Evolutionary conservation across 2,329 filamentous ascomycete species (phyloP).

Genomic region (Diaporthe eres): DNA sequence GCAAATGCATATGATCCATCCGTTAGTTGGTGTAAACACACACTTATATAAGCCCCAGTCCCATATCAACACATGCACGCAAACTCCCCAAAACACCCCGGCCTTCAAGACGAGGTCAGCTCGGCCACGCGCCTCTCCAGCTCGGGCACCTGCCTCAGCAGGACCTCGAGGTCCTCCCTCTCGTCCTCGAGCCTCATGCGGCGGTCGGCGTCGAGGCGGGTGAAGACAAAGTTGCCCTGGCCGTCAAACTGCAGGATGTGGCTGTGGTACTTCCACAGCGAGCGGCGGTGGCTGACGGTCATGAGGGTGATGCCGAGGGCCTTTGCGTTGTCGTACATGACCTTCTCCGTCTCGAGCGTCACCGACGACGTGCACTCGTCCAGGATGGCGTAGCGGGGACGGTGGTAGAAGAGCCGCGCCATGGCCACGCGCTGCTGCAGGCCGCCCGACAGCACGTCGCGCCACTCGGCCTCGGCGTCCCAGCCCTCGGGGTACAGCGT

Average conservation of each 20-base stretch:
- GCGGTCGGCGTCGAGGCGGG: slow-evolving; percentile 87
- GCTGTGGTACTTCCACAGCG: slow-evolving; percentile 96
- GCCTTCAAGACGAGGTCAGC: slow-evolving; percentile 66
- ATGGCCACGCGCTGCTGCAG: slow-evolving; percentile 97
- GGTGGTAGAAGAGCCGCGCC: slow-evolving; percentile 95
- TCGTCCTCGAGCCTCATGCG: slow-evolving; percentile 92
- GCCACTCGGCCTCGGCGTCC: slow-evolving; percentile 97
- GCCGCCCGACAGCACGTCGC: slow-evolving; percentile 91
- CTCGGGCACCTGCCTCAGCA: slow-evolving; percentile 88
- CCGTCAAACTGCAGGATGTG: slow-evolving; percentile 97
- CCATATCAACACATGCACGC: neutral
- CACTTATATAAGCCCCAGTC: neutral
- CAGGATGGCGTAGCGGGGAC: slow-evolving; percentile 92
- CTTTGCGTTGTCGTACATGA: slow-evolving; percentile 99
- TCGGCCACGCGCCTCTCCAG: slow-evolving; percentile 88
- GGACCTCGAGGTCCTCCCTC: slow-evolving; percentile 91
- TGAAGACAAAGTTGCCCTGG: slow-evolving; percentile 92
- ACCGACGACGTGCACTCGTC: slow-evolving; percentile 97
- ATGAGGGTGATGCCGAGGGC: slow-evolving; percentile 92
- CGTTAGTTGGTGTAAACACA: neutral
- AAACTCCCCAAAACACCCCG: too few relatives aligned
- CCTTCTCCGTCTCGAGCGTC: slow-evolving; percentile 93
- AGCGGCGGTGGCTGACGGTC: slow-evolving; percentile 93
- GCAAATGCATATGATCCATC: neutral
- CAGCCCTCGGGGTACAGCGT: slow-evolving; percentile 83